Evolutionary conservation across 225 moss, liverwort and hornwort species (phyloP).

Genomic region (Neckera pumila): DNA sequence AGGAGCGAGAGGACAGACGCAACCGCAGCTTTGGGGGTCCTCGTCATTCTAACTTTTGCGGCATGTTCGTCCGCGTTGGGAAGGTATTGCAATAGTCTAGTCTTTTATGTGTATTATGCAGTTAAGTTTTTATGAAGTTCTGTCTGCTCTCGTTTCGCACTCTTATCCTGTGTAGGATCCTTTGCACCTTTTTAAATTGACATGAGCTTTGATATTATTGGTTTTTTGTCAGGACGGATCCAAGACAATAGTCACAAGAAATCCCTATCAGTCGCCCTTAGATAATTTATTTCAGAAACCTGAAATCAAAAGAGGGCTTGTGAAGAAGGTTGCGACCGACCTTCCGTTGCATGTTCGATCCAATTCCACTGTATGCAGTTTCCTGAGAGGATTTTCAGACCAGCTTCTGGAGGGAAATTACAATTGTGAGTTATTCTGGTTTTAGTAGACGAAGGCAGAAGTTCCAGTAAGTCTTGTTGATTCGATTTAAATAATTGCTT

Average conservation of each 20-base stretch:
- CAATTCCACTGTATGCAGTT: slow-evolving; percentile 39
- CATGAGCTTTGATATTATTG: background rate
- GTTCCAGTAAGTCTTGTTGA: background rate
- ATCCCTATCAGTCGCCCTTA: slow-evolving; percentile 68
- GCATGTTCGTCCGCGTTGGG: slow-evolving; percentile 72
- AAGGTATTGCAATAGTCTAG: slow-evolving; percentile 3
- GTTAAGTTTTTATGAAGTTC: background rate
- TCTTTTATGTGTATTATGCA: too few species aligned
- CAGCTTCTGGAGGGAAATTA: slow-evolving; percentile 79
- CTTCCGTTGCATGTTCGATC: slow-evolving; percentile 21
- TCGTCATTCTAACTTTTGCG: slow-evolving; percentile 64
- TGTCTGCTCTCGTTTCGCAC: background rate
- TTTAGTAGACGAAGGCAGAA: background rate
- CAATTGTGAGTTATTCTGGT: slow-evolving; percentile 50
- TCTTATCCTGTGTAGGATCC: background rate
- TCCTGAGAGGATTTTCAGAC: slow-evolving; percentile 69
- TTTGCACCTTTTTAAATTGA: background rate
- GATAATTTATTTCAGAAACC: slow-evolving; percentile 72
- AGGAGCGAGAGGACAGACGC: slow-evolving; percentile 45
- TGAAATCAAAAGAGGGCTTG: slow-evolving; percentile 75
- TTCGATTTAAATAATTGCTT: background rate
- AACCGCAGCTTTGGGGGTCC: slow-evolving; percentile 12
- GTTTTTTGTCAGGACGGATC: slow-evolving; percentile 62
- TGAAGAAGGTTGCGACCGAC: slow-evolving; percentile 72
- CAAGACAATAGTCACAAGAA: slow-evolving; percentile 47